These are phyloP conservation scores for Zalaria sp. DNA, from an alignment of 2,329 filamentous ascomycete genomes.

Conservation along the genomic window DNA sequence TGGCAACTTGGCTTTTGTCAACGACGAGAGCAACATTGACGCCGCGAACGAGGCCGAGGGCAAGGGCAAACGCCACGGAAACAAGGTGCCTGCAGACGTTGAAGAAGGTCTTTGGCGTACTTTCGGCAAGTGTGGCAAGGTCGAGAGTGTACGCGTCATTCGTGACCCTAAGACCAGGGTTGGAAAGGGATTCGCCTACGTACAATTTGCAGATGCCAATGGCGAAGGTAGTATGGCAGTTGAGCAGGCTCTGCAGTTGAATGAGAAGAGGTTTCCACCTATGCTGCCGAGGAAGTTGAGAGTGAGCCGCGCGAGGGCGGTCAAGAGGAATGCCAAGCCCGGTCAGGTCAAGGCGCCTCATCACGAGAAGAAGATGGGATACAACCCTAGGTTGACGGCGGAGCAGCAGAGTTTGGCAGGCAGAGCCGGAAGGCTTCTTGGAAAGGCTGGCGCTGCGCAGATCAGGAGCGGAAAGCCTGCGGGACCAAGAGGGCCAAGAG, in stretches of 20 bases:
- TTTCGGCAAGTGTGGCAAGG: constrained; percentile 62
- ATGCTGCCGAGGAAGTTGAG: constrained; percentile 82
- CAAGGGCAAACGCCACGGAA: constrained; percentile 49
- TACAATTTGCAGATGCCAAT: constrained; percentile 85
- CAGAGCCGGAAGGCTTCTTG: constrained; percentile 61
- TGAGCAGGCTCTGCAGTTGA: constrained; percentile 74
- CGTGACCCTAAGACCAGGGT: constrained; percentile 82
- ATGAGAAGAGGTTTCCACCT: constrained; percentile 87
- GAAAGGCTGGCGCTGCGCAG: constrained; percentile 44
- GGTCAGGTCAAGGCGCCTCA: constrained; percentile 10
- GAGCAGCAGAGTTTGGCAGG: constrained; percentile 58
- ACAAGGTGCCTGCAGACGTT: constrained; percentile 60
- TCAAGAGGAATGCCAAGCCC: constrained; percentile 33
- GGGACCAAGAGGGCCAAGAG: background rate
- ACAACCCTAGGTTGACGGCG: constrained; percentile 56
- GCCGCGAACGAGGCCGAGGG: constrained; percentile 48
- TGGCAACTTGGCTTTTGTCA: constrained; percentile 90
- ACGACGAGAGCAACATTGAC: constrained; percentile 64
- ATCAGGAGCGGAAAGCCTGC: constrained; percentile 1
- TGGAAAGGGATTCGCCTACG: constrained; percentile 93
- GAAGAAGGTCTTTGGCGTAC: constrained; percentile 87
- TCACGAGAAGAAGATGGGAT: constrained; percentile 26
- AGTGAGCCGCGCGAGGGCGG: constrained; percentile 71
- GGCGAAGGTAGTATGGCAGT: constrained; percentile 36
- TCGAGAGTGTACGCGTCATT: constrained; percentile 88